Evolutionary conservation across 2,329 filamentous ascomycete species (phyloP), one percentile per base, ranked within the genome.

Genomic region (Neurospora crassa): DNA sequence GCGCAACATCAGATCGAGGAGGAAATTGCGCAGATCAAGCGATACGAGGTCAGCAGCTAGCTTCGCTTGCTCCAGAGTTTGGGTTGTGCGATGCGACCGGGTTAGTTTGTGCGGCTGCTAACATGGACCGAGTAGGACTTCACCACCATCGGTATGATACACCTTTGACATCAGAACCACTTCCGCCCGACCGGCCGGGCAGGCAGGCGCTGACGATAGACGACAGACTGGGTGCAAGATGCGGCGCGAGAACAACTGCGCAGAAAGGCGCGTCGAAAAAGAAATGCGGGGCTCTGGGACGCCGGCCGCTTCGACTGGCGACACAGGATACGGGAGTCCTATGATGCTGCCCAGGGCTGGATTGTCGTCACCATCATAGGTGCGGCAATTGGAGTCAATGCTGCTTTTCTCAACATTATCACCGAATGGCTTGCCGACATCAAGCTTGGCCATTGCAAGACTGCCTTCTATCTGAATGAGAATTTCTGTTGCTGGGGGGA

Each of bases 401-500:
- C 96, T 18, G 96, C 93, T 0, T 90, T 97, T 72, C 83, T 99
- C 72, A 98, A 97, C 79, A 98, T 99, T 75, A 88, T 96, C 63
- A 98, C 95, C 11, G 96, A 99, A 82, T 99, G 96, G 95, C 84
- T 99, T 73, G 92, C 93, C 43, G 96, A 99, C 82, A 90, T 97
- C 79, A 99, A 98, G 84, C 85, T 95, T 78, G 96, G 96, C n/a
- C 91, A 97, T 81, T 99, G 96, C 84, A 92, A 90, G 14, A 97
- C 94, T 10, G 95, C 90, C 3, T 99, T 98, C 81, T 99, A 99
- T 79, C 86, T 99, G 71, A 99, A 99, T 81, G 93, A 98, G 85
- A 91, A 89, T 79, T 99, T 99, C 80, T 99, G 96, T 82, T 99
- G 96, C 80, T 99, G 94, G 94, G 96, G 96, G 45, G 92, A 96